phyloP scores from a whole-genome alignment of 192 early-diverging fungal species.

The Linnemannia schmuckeri region DNA sequence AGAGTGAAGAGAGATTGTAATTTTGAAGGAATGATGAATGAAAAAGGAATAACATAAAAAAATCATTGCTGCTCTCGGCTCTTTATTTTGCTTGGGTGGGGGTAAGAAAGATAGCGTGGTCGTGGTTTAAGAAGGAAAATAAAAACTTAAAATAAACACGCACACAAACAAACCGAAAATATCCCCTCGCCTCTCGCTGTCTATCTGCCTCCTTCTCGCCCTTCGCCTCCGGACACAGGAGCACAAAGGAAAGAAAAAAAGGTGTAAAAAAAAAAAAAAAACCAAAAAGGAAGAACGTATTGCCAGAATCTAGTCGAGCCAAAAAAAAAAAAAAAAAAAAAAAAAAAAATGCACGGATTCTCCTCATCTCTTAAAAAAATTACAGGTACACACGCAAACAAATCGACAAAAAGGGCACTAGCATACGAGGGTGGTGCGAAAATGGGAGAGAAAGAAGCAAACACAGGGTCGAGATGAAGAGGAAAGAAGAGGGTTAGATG shows the following conservation, averaged over 20 bases:
- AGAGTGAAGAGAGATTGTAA: neutral
- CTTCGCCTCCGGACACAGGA: neutral
- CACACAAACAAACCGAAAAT: no score
- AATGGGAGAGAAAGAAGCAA: neutral
- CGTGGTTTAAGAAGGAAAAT: neutral
- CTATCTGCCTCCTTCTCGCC: neutral
- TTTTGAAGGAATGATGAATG: no score
- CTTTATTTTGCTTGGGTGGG: neutral
- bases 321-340: neutral
- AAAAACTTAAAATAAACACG: neutral
- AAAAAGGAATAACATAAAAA: neutral
- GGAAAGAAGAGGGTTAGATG: neutral
- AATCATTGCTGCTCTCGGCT: neutral
- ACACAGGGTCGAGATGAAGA: neutral
- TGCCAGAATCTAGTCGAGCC: neutral
- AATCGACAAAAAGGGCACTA: neutral
- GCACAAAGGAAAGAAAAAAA: neutral
- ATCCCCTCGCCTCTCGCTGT: neutral
- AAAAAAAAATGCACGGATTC: slow-evolving; percentile 6
- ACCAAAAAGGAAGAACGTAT: slow-evolving; percentile 1
- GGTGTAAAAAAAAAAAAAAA: neutral
- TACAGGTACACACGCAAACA: neutral
- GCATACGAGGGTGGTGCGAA: neutral
- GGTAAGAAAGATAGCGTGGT: slow-evolving; percentile 2
- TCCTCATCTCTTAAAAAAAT: neutral